Evolutionary conservation across 176 grass and related monocot genomes (phyloP), one percentile per base, ranked within the genome.

Genomic region (Phragmites australis): DNA sequence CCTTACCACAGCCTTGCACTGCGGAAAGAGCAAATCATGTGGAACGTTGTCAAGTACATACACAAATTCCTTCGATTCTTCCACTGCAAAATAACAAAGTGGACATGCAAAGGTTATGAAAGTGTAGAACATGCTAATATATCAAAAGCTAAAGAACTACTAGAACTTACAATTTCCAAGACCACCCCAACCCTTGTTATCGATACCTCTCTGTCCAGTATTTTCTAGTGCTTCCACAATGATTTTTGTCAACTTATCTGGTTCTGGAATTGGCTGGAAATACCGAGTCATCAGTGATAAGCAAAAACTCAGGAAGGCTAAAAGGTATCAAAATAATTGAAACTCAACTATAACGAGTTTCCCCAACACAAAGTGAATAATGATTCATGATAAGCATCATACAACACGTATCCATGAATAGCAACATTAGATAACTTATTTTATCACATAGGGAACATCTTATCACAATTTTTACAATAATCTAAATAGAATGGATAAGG

Each of bases 21-120:
- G 93, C 75, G 92, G 79, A 83, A 96, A 96, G 13, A 96, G 90
- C 93, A 89, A 96, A 56, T 96, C 93, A 74, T 96, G 93, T 60
- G 93, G 90, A 79, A 92, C 70, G 65, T 92, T 96, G 55, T 92
- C 93, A 76, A 96, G 50, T 73, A 96, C 63, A 54, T 92, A 92
- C 13, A 96, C 87, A 83, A 57, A 86, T 42, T 96, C 87, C 70
- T 90, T 92, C 0, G 70, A 62, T 80, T 90, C 82, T 74, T 81
- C 81, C 87, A 96, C 93, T 96, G 82, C 19, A 71, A 84, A 75
- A 75, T 62, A 55, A 58, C 50, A 64, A 70, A 56, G 16, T 67
- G 70, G 61, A 45, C 50, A 25, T 75, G 16, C 42, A 62, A 57
- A 83, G 71, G 45, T 4, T 16, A 8, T 83, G 25, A 55, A 55